Percentiles rank a stretch among this genome's conserved stretches.
These are phyloP conservation scores for Coprinellus micaceus DNA, from an alignment of 768 basidiomycete genomes.

Conservation along the genomic window DNA sequence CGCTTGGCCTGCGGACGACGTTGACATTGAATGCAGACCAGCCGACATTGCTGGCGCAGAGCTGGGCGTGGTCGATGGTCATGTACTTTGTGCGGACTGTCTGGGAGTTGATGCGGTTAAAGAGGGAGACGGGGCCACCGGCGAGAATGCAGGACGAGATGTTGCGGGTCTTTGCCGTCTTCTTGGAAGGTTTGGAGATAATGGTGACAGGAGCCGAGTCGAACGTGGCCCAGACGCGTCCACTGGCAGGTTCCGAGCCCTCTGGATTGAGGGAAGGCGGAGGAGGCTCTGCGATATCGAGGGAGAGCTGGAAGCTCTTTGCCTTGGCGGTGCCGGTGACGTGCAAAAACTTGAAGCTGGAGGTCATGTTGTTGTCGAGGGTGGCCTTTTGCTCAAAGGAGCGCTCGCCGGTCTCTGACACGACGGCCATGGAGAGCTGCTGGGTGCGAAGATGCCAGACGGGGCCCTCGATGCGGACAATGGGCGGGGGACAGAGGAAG, in stretches of 20 bases:
- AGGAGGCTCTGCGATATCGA: slow-evolving; percentile 79
- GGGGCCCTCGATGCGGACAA: slow-evolving; percentile 89
- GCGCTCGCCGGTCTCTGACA: slow-evolving; percentile 78
- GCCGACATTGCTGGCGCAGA: slow-evolving; percentile 85
- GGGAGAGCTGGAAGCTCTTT: slow-evolving; percentile 83
- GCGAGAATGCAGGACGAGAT: slow-evolving; percentile 87
- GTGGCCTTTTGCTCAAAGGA: slow-evolving; percentile 82
- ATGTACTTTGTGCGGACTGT: slow-evolving; percentile 97
- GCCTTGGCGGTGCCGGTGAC: slow-evolving; percentile 86
- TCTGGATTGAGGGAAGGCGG: slow-evolving; percentile 45
- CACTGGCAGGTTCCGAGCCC: slow-evolving; percentile 41
- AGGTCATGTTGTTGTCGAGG: slow-evolving; percentile 78
- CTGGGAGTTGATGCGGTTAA: slow-evolving; percentile 95
- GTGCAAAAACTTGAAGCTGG: slow-evolving; percentile 89
- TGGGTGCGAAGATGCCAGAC: slow-evolving; percentile 80
- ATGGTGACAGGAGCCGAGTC: slow-evolving; percentile 90
- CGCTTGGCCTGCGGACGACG: slow-evolving; percentile 72
- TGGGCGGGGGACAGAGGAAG: slow-evolving; percentile 89
- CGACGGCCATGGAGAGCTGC: slow-evolving; percentile 81
- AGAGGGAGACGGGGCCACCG: slow-evolving; percentile 86
- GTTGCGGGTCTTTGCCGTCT: slow-evolving; percentile 93
- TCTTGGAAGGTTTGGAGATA: slow-evolving; percentile 96
- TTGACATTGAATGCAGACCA: slow-evolving; percentile 97
- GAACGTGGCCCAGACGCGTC: slow-evolving; percentile 87
- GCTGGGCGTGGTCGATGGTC: slow-evolving; percentile 80